phyloP scores from a whole-genome alignment of 306 rosid genomes.

The Corylus heterophylla region DNA sequence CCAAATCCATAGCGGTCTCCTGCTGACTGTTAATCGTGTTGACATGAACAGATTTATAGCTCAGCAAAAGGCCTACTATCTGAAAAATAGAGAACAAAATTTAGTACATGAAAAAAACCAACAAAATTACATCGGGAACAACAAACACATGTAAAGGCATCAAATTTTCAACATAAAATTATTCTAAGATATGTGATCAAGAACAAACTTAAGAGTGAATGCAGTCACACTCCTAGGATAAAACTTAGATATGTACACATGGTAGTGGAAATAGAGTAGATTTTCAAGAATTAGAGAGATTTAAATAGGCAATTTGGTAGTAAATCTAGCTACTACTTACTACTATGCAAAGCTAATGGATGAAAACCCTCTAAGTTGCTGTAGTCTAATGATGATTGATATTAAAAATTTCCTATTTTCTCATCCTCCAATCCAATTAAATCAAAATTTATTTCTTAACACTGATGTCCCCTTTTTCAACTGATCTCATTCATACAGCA shows the following conservation, averaged over 20 bases:
- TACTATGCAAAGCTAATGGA: not conserved
- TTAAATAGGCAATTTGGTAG: not conserved
- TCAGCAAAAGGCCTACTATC: conserved; percentile 68
- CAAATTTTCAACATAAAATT: not conserved
- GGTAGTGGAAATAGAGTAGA: not conserved
- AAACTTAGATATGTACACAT: not conserved
- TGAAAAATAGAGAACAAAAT: conserved; percentile 36
- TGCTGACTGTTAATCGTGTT: conserved; percentile 73
- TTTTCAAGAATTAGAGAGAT: not conserved
- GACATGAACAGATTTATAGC: conserved; percentile 57
- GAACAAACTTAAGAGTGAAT: not conserved
- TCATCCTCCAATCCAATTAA: not conserved
- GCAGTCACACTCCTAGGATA: not conserved
- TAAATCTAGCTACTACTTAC: not conserved
- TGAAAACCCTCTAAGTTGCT: not conserved
- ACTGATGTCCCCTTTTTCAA: not conserved
- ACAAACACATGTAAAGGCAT: not conserved
- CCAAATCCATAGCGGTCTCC: conserved; percentile 92
- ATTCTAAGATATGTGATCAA: not conserved
- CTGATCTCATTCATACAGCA: not conserved
- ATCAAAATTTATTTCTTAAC: not conserved
- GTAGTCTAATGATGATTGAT: not conserved
- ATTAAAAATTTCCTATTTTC: not conserved
- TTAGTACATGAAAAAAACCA: conserved; percentile 17
- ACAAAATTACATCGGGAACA: not conserved